Evolutionary conservation across 192 early-diverging fungal species (phyloP).

Genomic region (Pecoramyces ruminantium): DNA sequence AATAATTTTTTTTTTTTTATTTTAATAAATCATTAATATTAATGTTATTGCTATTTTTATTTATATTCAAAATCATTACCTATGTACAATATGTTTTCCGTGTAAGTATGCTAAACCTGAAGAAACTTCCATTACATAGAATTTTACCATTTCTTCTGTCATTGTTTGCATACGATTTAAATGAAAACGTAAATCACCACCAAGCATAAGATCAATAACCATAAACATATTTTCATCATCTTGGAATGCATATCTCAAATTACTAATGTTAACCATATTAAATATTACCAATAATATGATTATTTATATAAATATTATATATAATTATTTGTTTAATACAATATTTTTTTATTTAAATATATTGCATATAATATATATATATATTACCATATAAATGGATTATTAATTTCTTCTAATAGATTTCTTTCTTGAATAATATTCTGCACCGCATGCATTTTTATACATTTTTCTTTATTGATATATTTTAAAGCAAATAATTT

Average conservation of each 20-base stretch:
- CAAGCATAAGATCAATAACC: constrained; percentile 86
- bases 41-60: no score
- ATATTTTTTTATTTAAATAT: no score
- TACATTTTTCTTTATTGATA: constrained; percentile 86
- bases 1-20: no score
- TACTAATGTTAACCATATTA: no score
- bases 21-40: no score
- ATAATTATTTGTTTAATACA: no score
- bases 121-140: constrained; percentile 23
- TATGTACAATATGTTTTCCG: constrained; percentile 19
- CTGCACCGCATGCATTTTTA: constrained; percentile 64
- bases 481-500: constrained; percentile 83
- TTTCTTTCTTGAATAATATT: constrained; percentile 84
- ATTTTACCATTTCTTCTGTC: constrained; percentile 15
- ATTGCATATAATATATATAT: not conserved
- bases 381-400: constrained; percentile 36
- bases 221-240: constrained; percentile 87
- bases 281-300: no score
- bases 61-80: not conserved
- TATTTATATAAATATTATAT: no score
- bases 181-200: constrained; percentile 86
- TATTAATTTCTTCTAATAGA: constrained; percentile 71
- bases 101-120: constrained; percentile 23
- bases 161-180: constrained; percentile 12
- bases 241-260: constrained; percentile 88